phyloP scores from a whole-genome alignment of 345 rosid species.

The Balakata baccata region DNA sequence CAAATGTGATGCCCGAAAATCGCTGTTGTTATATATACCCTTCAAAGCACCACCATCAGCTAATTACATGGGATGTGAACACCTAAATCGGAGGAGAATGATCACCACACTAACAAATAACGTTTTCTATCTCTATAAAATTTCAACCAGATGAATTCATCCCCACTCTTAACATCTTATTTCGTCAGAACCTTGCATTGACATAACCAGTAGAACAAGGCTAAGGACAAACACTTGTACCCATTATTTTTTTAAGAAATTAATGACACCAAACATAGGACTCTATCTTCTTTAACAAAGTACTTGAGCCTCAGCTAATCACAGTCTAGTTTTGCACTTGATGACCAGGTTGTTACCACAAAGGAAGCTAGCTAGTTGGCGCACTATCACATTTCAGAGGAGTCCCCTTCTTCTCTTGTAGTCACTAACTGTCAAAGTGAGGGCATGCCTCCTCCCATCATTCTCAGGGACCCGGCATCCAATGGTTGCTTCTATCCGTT shows the following conservation, averaged over 20 bases:
- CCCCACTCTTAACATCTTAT: background rate
- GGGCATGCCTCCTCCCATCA: conserved; percentile 79
- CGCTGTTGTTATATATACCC: too few species aligned
- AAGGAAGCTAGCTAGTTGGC: background rate
- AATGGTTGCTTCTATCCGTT: conserved; percentile 77
- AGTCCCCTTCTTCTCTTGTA: conserved; percentile 99
- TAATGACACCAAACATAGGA: background rate
- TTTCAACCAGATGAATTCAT: background rate
- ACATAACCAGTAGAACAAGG: background rate
- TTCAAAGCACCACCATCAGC: background rate
- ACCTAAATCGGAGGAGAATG: background rate
- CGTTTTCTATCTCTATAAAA: background rate
- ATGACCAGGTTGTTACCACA: background rate
- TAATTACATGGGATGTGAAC: background rate
- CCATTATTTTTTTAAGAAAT: background rate
- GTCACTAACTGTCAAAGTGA: conserved; percentile 89
- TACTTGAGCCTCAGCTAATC: background rate
- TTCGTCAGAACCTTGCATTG: background rate
- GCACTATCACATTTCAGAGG: conserved; percentile 40
- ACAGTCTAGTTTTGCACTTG: background rate
- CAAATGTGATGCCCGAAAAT: background rate
- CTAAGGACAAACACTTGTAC: background rate
- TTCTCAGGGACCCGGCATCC: conserved; percentile 78
- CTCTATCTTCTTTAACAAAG: background rate
- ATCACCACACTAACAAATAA: background rate